These are phyloP conservation scores for Claviceps sp. DNA, from an alignment of 2,329 filamentous ascomycete genomes.

Conservation along the genomic window DNA sequence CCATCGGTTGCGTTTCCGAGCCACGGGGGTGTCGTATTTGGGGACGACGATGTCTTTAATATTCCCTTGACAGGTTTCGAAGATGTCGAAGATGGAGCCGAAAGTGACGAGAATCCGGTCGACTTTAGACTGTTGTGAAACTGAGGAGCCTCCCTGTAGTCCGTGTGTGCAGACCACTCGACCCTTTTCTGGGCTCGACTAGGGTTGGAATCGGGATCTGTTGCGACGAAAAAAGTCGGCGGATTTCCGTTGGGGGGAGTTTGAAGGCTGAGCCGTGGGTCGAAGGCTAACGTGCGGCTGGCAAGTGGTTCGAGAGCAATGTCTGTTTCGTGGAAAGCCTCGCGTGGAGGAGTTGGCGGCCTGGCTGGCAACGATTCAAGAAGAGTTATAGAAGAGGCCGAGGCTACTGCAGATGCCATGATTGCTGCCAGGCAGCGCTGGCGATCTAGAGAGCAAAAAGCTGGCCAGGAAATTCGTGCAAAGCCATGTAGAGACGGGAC, in stretches of 20 bases:
- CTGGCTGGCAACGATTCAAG: conserved; percentile 42
- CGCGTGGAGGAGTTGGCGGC: conserved; percentile 56
- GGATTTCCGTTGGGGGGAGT: conserved; percentile 40
- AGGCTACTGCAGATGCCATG: conserved; percentile 28
- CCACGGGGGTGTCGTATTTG: conserved; percentile 29
- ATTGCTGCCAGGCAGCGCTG: conserved; percentile 23
- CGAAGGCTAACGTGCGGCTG: conserved; percentile 23
- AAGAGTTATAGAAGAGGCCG: conserved; percentile 20
- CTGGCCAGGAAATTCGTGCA: conserved; percentile 4
- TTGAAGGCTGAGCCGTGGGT: conserved; percentile 24
- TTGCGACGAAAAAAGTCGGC: conserved; percentile 26
- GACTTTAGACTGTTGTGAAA: conserved; percentile 26
- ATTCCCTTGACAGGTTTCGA: conserved; percentile 51
- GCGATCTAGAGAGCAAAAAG: conserved; percentile 24
- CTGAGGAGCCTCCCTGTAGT: conserved; percentile 40
- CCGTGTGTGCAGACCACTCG: conserved; percentile 42
- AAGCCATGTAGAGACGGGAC: conserved; percentile 3
- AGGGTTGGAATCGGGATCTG: conserved; percentile 29
- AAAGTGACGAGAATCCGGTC: conserved; percentile 25
- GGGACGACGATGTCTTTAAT: conserved; percentile 54
- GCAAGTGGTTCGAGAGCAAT: conserved; percentile 21
- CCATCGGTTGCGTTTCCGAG: conserved; percentile 28
- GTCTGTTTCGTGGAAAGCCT: conserved; percentile 28
- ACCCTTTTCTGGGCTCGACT: conserved; percentile 38
- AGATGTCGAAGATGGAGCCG: conserved; percentile 23